Evolutionary conservation across 2,329 filamentous ascomycete genomes (phyloP).

Genomic region (Alternaria arbusti): DNA sequence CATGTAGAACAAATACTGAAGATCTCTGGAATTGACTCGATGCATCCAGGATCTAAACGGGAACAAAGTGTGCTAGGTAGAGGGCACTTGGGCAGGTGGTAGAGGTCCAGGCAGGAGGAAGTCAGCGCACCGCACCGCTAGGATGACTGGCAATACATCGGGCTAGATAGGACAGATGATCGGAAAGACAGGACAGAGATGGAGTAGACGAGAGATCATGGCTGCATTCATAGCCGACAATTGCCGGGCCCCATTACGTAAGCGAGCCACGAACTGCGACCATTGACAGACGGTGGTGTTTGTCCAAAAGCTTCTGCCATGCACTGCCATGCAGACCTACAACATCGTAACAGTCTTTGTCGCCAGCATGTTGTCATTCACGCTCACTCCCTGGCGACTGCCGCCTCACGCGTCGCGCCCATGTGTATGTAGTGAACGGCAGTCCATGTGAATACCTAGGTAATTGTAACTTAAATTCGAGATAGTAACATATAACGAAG

Average conservation of each 20-base stretch:
- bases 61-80: background rate
- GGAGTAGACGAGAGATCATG: background rate
- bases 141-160: background rate
- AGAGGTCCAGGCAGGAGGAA: background rate
- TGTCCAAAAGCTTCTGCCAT: background rate
- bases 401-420: background rate
- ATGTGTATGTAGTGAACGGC: background rate
- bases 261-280: background rate
- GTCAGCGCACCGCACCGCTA: background rate
- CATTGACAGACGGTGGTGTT: background rate
- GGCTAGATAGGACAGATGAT: background rate
- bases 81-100: background rate
- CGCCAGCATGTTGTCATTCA: background rate
- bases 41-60: background rate
- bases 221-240: background rate
- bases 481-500: background rate
- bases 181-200: background rate
- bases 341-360: background rate
- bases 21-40: background rate
- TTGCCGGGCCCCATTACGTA: background rate
- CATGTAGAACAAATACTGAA: conserved; percentile 2
- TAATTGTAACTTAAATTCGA: background rate
- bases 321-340: background rate
- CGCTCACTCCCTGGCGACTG: background rate
- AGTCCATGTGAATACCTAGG: background rate